phyloP scores from a whole-genome alignment of 176 grass and related monocot species.

The Zea luxurians region DNA sequence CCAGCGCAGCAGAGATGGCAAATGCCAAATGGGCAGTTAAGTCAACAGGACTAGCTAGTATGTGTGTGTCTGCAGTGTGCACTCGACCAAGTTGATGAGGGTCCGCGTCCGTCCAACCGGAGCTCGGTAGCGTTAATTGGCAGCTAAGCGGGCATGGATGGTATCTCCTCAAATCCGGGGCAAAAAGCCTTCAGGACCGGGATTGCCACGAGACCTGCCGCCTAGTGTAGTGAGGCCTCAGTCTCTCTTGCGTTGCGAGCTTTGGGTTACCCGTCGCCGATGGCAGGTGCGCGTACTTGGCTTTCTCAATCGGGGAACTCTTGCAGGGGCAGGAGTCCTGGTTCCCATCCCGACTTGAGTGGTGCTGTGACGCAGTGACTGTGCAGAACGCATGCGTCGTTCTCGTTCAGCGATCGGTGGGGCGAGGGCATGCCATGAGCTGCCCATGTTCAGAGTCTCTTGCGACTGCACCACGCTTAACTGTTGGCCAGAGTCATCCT shows the following conservation, averaged over 20 bases:
- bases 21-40: background rate
- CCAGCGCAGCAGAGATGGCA: background rate
- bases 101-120: constrained; percentile 7
- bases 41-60: background rate
- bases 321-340: background rate
- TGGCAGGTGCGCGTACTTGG: constrained; percentile 10
- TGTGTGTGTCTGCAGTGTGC: background rate
- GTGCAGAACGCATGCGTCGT: too few species aligned
- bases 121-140: background rate
- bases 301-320: constrained; percentile 26
- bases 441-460: too few species aligned
- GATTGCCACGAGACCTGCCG: constrained; percentile 12
- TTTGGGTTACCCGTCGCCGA: background rate
- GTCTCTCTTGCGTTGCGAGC: background rate
- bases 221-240: background rate
- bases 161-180: constrained; percentile 40
- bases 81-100: constrained; percentile 18
- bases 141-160: background rate
- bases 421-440: too few species aligned
- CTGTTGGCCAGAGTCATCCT: background rate
- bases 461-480: too few species aligned
- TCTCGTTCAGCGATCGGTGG: too few species aligned
- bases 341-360: background rate
- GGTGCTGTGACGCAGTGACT: too few species aligned
- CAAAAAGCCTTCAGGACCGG: constrained; percentile 24